Conservation (phyloP, 768 basidiomycete genomes). For the Mycena olivaceomarginata region DNA sequence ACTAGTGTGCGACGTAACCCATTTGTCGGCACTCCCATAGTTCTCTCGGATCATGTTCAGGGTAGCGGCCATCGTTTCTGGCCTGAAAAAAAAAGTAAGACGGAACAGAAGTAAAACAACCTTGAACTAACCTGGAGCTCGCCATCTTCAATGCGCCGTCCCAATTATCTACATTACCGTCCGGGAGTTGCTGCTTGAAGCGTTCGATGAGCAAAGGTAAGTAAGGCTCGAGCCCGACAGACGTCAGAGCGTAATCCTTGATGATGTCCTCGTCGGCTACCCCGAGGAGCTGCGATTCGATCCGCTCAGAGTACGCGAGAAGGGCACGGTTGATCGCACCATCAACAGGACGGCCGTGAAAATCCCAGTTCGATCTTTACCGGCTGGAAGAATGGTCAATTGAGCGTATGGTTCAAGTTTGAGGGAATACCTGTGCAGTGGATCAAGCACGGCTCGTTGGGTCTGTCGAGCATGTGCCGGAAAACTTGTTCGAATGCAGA, state of each 20-base stretch:
- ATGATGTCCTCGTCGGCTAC: slow-evolving; percentile 61
- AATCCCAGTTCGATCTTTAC: slow-evolving; percentile 66
- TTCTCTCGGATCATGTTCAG: slow-evolving; percentile 56
- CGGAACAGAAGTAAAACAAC: not conserved
- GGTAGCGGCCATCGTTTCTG: slow-evolving; percentile 57
- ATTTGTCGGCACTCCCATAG: slow-evolving; percentile 61
- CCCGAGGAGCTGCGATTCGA: slow-evolving; percentile 57
- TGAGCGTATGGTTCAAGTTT: not conserved
- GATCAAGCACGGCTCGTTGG: slow-evolving; percentile 61
- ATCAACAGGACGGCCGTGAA: slow-evolving; percentile 59
- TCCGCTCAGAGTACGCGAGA: not conserved
- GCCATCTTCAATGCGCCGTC: slow-evolving; percentile 59
- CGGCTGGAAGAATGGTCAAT: slow-evolving; percentile 51
- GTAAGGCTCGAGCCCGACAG: slow-evolving; percentile 59
- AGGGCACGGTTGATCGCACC: slow-evolving; percentile 43
- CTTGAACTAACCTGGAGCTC: slow-evolving; percentile 54
- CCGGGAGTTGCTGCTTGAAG: slow-evolving; percentile 50
- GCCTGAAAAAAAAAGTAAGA: slow-evolving; percentile 49
- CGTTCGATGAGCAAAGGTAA: slow-evolving; percentile 54
- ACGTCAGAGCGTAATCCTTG: slow-evolving; percentile 63
- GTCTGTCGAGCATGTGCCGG: slow-evolving; percentile 59
- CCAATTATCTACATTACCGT: slow-evolving; percentile 56
- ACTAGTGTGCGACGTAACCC: slow-evolving; percentile 53
- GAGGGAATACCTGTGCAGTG: slow-evolving; percentile 63
- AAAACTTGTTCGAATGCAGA: slow-evolving; percentile 58